Evolutionary conservation across 2,329 filamentous ascomycete genomes (phyloP).

Genomic region (Trichoderma sp.): DNA sequence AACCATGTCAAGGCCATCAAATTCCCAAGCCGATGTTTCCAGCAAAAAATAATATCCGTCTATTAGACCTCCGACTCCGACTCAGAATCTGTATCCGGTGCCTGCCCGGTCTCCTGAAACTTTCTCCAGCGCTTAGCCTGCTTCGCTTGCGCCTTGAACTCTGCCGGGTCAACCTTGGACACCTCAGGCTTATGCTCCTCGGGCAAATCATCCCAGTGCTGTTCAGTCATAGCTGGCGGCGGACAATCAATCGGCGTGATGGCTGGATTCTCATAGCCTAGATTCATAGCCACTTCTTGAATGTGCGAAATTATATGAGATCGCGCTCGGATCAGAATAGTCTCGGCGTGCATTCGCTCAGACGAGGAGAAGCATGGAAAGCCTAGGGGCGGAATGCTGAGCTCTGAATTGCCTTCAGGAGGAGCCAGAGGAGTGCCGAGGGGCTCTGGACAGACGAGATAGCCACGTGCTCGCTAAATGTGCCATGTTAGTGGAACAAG

Average conservation of each 20-base stretch:
- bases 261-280: constrained; percentile 38
- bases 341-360: constrained; percentile 57
- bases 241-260: not conserved
- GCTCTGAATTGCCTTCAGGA: constrained; percentile 46
- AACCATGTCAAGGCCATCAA: not conserved
- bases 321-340: constrained; percentile 58
- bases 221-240: constrained; percentile 24
- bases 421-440: constrained; percentile 54
- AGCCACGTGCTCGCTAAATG: constrained; percentile 57
- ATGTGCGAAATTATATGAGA: constrained; percentile 60
- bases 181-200: constrained; percentile 34
- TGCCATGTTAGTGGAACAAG: constrained; percentile 16
- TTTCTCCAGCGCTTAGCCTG: constrained; percentile 28
- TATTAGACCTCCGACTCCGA: not conserved
- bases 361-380: constrained; percentile 70
- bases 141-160: constrained; percentile 28
- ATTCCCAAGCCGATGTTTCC: not conserved
- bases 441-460: constrained; percentile 52
- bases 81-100: constrained; percentile 28
- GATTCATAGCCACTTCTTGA: constrained; percentile 48
- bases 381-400: constrained; percentile 48
- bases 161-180: constrained; percentile 20
- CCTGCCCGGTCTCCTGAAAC: constrained; percentile 31
- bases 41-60: not conserved
- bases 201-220: constrained; percentile 33